Base-by-base conservation (phyloP, 2,329 filamentous ascomycete species). In the Stemphylium vesicarium region DNA sequence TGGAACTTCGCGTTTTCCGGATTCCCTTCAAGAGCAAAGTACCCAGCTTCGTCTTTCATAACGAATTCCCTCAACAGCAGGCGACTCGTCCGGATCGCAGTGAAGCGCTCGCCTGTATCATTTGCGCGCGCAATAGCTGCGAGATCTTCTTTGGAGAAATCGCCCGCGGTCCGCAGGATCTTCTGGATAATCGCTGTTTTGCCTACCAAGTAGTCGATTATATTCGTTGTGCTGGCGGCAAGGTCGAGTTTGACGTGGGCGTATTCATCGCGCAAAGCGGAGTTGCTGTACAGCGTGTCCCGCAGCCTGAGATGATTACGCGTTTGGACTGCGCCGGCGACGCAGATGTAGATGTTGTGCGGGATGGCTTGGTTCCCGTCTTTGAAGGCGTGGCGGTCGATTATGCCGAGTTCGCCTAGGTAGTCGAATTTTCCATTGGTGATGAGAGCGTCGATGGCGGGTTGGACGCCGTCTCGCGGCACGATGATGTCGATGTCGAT, bases 291-390 rank as follows among this genome's bases (percentile, higher is more conserved):
- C 16, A 79, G 63, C 2, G 74, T 68, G 40, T 75, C 66, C n/a
- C 75, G 71, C 18, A 79, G 40, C 35, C 62, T 73, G 11, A 76
- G 62, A 57, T 79, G 75, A 49, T 78, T 78, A n/a, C 70, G 65
- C 15, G 75, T 63, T 22, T 70, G 61, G 9, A 66, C 48, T 24
- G 69, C 68, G 1, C 69, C 72, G 11, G 76, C 69, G 9, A 77
- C 54, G 36, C 71, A 73, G 0, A 78, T 60, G 57, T 77, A 79
- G 4, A 75, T 65, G 53, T 78, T 77, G 38, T 72, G 61, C 3
- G 26, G 39, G 6, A 64, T 53, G 8, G 58, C 31, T n/a, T 66
- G 66, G 22, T 67, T 66, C 18, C 71, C 71, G 41, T 74, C 64
- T 38, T 70, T 65, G 18, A 78, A 64, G 3, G 63, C 68, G 51